A percentile compares a stretch with the other conserved stretches of the same genome.
Evolutionary conservation across 2,329 filamentous ascomycete genomes (phyloP).

Genomic region (Aspergillus sergii): DNA sequence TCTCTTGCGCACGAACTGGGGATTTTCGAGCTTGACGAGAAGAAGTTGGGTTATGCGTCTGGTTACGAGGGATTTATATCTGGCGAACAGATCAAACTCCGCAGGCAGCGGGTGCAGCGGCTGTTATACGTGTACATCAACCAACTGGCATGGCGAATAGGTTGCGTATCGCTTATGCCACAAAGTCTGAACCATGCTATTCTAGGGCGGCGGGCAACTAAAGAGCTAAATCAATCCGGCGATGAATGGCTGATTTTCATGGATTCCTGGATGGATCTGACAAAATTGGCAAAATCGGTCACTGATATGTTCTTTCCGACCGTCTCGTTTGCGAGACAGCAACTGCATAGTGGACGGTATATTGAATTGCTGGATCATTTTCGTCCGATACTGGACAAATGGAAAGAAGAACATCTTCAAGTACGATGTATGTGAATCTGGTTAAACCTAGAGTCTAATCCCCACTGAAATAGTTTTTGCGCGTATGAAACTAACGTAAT

Average conservation of each 20-base stretch:
- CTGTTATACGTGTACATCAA: constrained; percentile 53
- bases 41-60: constrained; percentile 30
- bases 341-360: constrained; percentile 51
- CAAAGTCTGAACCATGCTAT: constrained; percentile 43
- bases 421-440: constrained; percentile 25
- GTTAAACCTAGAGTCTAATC: not conserved
- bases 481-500: not conserved
- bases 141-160: constrained; percentile 55
- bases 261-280: constrained; percentile 55
- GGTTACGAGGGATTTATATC: constrained; percentile 30
- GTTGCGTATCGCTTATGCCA: constrained; percentile 55
- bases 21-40: constrained; percentile 50
- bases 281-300: constrained; percentile 53
- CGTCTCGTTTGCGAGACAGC: constrained; percentile 37
- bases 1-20: constrained; percentile 57
- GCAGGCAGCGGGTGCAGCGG: constrained; percentile 40
- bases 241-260: constrained; percentile 56
- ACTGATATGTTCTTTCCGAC: constrained; percentile 57
- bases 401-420: constrained; percentile 40
- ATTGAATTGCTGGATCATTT: constrained; percentile 51
- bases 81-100: constrained; percentile 34
- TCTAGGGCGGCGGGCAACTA: constrained; percentile 30
- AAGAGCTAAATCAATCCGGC: constrained; percentile 43
- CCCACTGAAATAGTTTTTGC: not conserved
- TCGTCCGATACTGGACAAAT: constrained; percentile 39